Conservation (phyloP, 2,329 filamentous ascomycete genomes). For the Trichophyton schoenleinii region DNA sequence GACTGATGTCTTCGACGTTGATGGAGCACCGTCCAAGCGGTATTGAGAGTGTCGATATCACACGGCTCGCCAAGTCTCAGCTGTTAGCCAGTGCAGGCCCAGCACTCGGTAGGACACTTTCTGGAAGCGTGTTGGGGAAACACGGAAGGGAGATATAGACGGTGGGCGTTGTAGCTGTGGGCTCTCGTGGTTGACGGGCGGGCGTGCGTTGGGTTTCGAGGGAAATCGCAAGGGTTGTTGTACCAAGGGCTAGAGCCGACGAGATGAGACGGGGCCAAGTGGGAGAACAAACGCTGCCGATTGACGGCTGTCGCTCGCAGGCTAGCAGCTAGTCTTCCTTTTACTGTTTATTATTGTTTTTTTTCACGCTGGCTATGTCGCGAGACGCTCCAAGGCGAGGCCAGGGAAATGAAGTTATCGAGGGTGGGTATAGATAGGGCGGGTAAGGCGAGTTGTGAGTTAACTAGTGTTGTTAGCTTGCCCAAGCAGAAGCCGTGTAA, state of each 20-base stretch:
- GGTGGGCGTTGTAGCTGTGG: neutral
- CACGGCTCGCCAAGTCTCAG: neutral
- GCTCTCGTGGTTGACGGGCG: neutral
- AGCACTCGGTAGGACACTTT: neutral
- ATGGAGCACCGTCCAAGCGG: neutral
- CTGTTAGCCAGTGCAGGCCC: too few species aligned
- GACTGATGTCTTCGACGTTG: too few species aligned
- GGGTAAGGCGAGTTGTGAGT: neutral
- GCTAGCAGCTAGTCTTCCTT: neutral
- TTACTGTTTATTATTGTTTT: neutral
- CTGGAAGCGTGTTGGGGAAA: neutral
- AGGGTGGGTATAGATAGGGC: constrained; percentile 4
- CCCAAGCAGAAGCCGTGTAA: neutral
- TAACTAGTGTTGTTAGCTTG: neutral
- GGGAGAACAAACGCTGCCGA: neutral
- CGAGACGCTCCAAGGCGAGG: neutral
- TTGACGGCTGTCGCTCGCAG: neutral
- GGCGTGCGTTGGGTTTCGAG: neutral
- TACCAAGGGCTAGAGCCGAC: neutral
- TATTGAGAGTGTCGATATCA: too few species aligned
- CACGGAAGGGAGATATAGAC: neutral
- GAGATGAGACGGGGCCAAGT: neutral
- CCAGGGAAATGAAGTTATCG: constrained; percentile 4
- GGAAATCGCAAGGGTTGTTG: neutral
- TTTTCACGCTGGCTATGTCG: neutral